Evolutionary conservation across 1,284 basidiomycete genomes (phyloP).

Genomic region (Rhodotorula sp.): DNA sequence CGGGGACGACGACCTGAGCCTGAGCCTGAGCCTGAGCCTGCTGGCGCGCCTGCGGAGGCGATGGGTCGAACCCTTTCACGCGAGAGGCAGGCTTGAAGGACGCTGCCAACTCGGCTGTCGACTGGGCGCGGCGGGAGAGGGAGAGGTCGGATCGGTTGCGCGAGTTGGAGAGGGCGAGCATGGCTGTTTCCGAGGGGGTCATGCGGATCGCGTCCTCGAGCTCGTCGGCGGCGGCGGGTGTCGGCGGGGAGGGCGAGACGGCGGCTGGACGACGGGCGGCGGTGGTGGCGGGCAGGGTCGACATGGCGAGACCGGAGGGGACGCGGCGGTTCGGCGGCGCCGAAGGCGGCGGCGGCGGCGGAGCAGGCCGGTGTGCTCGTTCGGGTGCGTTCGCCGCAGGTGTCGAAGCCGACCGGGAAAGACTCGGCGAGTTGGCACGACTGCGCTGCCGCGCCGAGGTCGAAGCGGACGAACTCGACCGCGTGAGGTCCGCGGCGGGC

Average conservation of each 20-base stretch:
- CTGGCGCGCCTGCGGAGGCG: constrained; percentile 5
- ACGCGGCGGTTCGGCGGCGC: constrained; percentile 4
- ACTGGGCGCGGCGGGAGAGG: constrained; percentile 2
- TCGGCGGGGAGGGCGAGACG: neutral
- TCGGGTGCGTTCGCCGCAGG: neutral
- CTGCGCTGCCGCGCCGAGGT: constrained; percentile 3
- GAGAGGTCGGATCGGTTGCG: constrained; percentile 12
- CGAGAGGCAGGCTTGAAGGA: constrained; percentile 30
- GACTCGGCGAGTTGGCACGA: constrained; percentile 1
- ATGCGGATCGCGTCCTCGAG: neutral
- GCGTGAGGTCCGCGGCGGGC: neutral
- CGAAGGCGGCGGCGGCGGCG: neutral
- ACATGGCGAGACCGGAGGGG: constrained; percentile 18
- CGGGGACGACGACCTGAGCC: neutral
- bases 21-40: too few species aligned
- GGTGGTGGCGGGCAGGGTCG: neutral
- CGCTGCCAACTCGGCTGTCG: constrained; percentile 27
- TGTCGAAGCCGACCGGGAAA: constrained; percentile 15
- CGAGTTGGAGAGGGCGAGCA: constrained; percentile 10
- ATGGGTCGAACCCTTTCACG: constrained; percentile 34
- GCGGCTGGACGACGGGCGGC: neutral
- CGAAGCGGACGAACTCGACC: neutral
- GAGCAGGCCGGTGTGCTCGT: neutral
- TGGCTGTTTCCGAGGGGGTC: constrained; percentile 9
- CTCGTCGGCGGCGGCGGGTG: neutral